phyloP scores from a whole-genome alignment of 305 asterid species.

The Solanum aculeatissimum region DNA sequence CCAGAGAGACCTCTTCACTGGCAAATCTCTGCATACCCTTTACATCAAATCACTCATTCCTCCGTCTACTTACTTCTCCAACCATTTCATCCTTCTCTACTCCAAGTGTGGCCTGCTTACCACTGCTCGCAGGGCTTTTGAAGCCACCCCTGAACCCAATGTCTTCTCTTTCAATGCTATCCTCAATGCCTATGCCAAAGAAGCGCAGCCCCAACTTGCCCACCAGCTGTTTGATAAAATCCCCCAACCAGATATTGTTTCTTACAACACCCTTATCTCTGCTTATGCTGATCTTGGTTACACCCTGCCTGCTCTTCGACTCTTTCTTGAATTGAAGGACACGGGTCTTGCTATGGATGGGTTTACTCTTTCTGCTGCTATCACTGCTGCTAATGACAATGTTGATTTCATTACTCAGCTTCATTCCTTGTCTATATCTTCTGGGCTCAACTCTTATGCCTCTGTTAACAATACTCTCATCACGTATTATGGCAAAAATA shows the following conservation, averaged over 20 bases:
- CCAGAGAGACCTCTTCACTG: slow-evolving; percentile 37
- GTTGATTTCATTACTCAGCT: slow-evolving; percentile 34
- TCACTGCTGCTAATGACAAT: slow-evolving; percentile 33
- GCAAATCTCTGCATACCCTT: slow-evolving; percentile 45
- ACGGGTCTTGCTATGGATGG: slow-evolving; percentile 40
- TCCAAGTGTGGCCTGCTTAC: slow-evolving; percentile 55
- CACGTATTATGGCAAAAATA: slow-evolving; percentile 40
- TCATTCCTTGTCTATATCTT: slow-evolving; percentile 34
- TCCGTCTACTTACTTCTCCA: slow-evolving; percentile 46
- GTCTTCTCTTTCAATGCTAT: slow-evolving; percentile 66
- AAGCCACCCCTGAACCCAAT: slow-evolving; percentile 37
- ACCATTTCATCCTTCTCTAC: slow-evolving; percentile 76
- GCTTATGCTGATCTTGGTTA: slow-evolving; percentile 57
- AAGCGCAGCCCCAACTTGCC: slow-evolving; percentile 36
- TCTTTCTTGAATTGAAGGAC: slow-evolving; percentile 25
- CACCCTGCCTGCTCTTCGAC: slow-evolving; percentile 23
- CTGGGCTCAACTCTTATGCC: slow-evolving; percentile 39
- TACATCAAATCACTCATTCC: slow-evolving; percentile 46
- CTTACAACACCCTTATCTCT: slow-evolving; percentile 69
- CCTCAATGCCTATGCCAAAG: slow-evolving; percentile 47
- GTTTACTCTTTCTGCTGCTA: slow-evolving; percentile 49
- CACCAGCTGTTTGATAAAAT: slow-evolving; percentile 58
- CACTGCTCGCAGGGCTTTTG: slow-evolving; percentile 43
- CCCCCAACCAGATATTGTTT: slow-evolving; percentile 63
- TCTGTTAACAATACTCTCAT: slow-evolving; percentile 56